These are phyloP conservation scores for Metschnikowia corniflorae DNA, from an alignment of 805 yeast genomes.

Conservation along the genomic window DNA sequence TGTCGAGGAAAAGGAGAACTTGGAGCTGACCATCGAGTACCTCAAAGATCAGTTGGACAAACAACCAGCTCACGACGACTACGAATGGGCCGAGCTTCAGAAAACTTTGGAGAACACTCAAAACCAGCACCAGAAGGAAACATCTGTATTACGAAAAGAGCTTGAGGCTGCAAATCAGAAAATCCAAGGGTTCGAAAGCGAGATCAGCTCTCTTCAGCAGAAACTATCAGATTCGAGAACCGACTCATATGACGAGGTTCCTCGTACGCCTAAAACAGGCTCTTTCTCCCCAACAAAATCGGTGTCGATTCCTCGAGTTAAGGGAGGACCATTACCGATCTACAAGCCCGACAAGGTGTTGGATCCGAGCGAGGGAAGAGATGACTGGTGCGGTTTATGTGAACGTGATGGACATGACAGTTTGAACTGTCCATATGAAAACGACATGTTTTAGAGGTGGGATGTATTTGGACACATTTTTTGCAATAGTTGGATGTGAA, in stretches of 20 bases:
- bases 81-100: constrained; percentile 42
- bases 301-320: not conserved
- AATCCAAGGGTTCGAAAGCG: constrained; percentile 3
- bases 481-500: too few relatives aligned
- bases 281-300: too few relatives aligned
- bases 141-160: constrained; percentile 25
- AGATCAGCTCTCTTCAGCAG: constrained; percentile 2
- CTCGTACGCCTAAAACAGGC: too few relatives aligned
- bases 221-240: not conserved
- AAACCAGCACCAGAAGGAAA: constrained; percentile 33
- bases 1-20: not conserved
- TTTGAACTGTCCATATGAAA: constrained; percentile 82
- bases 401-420: constrained; percentile 88
- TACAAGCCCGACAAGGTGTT: constrained; percentile 44
- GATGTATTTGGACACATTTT: too few relatives aligned
- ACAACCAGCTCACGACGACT: constrained; percentile 36
- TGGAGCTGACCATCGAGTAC: constrained; percentile 20
- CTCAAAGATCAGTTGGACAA: constrained; percentile 30
- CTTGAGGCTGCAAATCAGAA: constrained; percentile 23
- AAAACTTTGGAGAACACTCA: constrained; percentile 42
- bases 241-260: too few relatives aligned
- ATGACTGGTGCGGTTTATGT: constrained; percentile 89
- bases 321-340: constrained; percentile 37
- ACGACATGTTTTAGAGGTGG: constrained; percentile 43
- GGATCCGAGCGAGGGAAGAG: constrained; percentile 74